phyloP scores from a whole-genome alignment of 1,139 yeast genomes.

The Suzukiozyma palmioleophila region DNA sequence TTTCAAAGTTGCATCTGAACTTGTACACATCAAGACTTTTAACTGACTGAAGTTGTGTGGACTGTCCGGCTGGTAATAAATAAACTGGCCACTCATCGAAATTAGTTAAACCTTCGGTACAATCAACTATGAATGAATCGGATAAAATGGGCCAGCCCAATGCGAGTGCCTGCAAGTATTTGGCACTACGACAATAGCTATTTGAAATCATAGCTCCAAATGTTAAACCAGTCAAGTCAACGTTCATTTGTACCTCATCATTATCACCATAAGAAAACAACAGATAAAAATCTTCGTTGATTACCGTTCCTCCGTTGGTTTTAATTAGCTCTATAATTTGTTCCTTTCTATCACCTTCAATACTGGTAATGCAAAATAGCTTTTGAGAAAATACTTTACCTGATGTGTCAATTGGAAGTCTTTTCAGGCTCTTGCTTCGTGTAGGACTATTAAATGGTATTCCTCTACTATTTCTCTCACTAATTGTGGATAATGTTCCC shows the following conservation, averaged over 20 bases:
- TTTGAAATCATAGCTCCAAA: slow-evolving; percentile 69
- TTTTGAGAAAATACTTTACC: slow-evolving; percentile 16
- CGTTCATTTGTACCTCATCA: slow-evolving; percentile 11
- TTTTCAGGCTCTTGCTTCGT: slow-evolving; percentile 10
- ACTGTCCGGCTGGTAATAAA: slow-evolving; percentile 69
- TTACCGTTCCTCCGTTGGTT: slow-evolving; percentile 50
- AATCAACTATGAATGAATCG: slow-evolving; percentile 54
- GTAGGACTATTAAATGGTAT: slow-evolving; percentile 10
- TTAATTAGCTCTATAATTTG: slow-evolving; percentile 32
- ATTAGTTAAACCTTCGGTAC: slow-evolving; percentile 24
- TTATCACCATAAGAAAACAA: slow-evolving; percentile 19
- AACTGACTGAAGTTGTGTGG: slow-evolving; percentile 30
- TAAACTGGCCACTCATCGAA: slow-evolving; percentile 48
- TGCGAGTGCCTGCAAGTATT: slow-evolving; percentile 80
- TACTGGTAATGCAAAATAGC: slow-evolving; percentile 36
- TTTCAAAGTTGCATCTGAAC: slow-evolving; percentile 30
- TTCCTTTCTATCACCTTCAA: slow-evolving; percentile 34
- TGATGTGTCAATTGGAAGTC: neutral
- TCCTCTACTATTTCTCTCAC: slow-evolving; percentile 2
- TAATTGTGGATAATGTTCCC: neutral
- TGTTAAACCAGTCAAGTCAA: slow-evolving; percentile 17
- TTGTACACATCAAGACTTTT: slow-evolving; percentile 39
- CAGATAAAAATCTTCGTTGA: slow-evolving; percentile 45
- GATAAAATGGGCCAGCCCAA: slow-evolving; percentile 87
- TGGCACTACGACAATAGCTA: slow-evolving; percentile 58